Evolutionary conservation across 257 asterid genomes (phyloP).

Genomic region (Leptodermis oblonga): DNA sequence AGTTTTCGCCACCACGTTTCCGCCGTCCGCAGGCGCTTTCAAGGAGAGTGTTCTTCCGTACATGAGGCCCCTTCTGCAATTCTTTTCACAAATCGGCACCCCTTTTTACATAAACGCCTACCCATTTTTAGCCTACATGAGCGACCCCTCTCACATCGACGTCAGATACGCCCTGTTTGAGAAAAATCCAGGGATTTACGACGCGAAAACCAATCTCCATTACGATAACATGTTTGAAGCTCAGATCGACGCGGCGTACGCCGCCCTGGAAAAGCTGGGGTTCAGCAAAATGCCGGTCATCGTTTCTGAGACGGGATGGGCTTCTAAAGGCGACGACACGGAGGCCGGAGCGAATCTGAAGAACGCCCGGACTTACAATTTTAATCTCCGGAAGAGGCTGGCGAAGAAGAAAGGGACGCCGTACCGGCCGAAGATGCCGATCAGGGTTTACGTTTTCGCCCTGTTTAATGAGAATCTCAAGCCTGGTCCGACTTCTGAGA

Average conservation of each 20-base stretch:
- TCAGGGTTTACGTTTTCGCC: conserved; percentile 70
- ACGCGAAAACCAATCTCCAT: conserved; percentile 50
- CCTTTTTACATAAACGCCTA: conserved; percentile 86
- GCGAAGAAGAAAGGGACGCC: conserved; percentile 72
- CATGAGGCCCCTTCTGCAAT: conserved; percentile 64
- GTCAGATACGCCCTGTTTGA: conserved; percentile 50
- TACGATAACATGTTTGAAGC: conserved; percentile 91
- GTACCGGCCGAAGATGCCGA: conserved; percentile 46
- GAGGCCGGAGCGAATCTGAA: conserved; percentile 58
- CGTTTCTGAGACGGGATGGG: conserved; percentile 94
- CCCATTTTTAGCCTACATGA: conserved; percentile 71
- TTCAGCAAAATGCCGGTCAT: conserved; percentile 56
- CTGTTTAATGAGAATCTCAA: conserved; percentile 67
- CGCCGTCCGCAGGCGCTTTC: conserved; percentile 74
- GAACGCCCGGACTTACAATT: conserved; percentile 61
- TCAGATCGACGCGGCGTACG: conserved; percentile 64
- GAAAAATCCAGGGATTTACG: conserved; percentile 44
- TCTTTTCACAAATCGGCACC: conserved; percentile 54
- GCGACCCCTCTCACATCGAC: conserved; percentile 59
- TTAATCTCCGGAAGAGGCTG: conserved; percentile 46
- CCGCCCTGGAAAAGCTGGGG: conserved; percentile 63
- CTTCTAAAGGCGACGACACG: conserved; percentile 57
- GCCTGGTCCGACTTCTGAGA: conserved; percentile 84
- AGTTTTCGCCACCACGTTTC: conserved; percentile 57
- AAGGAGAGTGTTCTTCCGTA: conserved; percentile 64